phyloP scores from a whole-genome alignment of 805 yeast genomes.

The Spathaspora gorwiae region DNA sequence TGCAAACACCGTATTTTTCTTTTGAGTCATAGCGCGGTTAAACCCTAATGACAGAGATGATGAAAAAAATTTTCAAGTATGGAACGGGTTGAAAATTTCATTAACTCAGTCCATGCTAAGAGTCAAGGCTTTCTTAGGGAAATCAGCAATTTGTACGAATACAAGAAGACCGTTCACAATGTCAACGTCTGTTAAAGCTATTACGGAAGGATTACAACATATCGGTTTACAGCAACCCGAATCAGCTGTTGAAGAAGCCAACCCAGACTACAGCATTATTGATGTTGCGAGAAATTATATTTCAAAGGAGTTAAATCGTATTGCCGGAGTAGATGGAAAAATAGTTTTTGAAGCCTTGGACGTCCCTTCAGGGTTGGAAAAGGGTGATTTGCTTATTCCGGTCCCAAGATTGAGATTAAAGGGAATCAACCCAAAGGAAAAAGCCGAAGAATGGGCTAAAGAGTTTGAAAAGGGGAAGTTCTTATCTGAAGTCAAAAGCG shows the following conservation, averaged over 20 bases:
- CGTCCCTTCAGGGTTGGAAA: constrained; percentile 77
- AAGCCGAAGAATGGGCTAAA: constrained; percentile 67
- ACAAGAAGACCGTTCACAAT: background rate
- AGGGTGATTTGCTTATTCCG: constrained; percentile 91
- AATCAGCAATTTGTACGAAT: background rate
- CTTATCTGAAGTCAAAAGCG: constrained; percentile 67
- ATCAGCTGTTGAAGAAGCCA: constrained; percentile 37
- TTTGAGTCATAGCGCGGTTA: too few species aligned
- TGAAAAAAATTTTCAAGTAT: too few species aligned
- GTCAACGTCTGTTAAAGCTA: constrained; percentile 14
- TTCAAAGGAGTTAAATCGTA: constrained; percentile 65
- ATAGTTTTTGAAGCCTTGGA: constrained; percentile 83
- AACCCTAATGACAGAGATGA: too few species aligned
- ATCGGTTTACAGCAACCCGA: constrained; percentile 41
- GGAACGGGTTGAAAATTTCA: too few species aligned
- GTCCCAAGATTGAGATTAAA: constrained; percentile 80
- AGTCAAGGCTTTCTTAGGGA: background rate
- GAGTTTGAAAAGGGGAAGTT: constrained; percentile 70
- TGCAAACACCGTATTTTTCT: too few species aligned
- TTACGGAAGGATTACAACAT: constrained; percentile 29
- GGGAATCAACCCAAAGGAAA: constrained; percentile 77
- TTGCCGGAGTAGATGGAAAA: constrained; percentile 66
- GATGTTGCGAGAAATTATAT: constrained; percentile 90
- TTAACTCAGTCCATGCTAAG: background rate
- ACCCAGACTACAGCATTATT: constrained; percentile 77